phyloP scores from a whole-genome alignment of 441 rosid genomes.

The Eutrema salsugineum region DNA sequence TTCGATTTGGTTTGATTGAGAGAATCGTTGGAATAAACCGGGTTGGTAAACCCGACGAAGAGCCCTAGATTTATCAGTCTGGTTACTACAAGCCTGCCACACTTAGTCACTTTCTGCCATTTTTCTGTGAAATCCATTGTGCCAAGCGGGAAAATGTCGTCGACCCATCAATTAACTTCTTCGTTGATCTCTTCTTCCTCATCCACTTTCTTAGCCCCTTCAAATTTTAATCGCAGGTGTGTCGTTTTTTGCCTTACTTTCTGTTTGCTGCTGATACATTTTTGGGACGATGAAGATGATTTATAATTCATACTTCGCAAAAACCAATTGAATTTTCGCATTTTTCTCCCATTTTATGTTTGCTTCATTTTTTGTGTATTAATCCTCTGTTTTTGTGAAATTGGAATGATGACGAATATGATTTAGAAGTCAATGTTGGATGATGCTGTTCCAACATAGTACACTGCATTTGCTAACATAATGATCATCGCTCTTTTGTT shows the following conservation, averaged over 20 bases:
- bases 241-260: neutral
- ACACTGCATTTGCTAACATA: neutral
- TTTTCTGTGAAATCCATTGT: neutral
- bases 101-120: neutral
- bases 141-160: constrained; percentile 38
- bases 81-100: neutral
- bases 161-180: constrained; percentile 39
- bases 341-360: neutral
- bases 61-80: constrained; percentile 25
- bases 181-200: constrained; percentile 65
- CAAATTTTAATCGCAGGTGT: constrained; percentile 49
- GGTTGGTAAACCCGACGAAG: constrained; percentile 15
- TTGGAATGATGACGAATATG: neutral
- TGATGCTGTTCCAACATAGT: neutral
- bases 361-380: neutral
- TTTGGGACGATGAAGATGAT: neutral
- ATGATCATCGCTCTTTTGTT: neutral
- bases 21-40: constrained; percentile 10
- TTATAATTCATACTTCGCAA: neutral
- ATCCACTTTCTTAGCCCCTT: constrained; percentile 49
- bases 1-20: neutral
- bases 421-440: neutral
- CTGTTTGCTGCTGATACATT: constrained; percentile 12
- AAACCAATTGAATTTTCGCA: neutral
- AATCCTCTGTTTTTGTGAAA: neutral